Base-by-base conservation (phyloP, 1,284 basidiomycete genomes). In the Trichosporon ovoides region DNA sequence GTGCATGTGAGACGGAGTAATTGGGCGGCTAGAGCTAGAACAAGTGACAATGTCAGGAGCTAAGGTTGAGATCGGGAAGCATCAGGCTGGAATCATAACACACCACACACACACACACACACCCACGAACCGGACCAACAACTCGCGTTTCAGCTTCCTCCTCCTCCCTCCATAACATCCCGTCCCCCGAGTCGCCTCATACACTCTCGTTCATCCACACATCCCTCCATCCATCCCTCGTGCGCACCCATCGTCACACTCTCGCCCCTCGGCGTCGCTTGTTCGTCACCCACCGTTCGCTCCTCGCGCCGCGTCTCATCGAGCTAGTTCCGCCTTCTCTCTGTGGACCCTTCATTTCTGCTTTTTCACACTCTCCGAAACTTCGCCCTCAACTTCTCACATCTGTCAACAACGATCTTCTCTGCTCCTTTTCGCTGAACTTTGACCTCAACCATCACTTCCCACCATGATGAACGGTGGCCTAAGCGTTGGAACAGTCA, bases 401-500 rank as follows among this genome's bases (percentile, higher is more conserved):
- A 16, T 16, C 36, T 18, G 20, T 19, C n/a, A 12, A 24, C 33
- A n/a, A 38, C 35, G 14, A 37, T 22, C 7, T 52, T 28, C 28
- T 33, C 52, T 33, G 7, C 36, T 31, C 52, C 34, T 40, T 50
- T 19, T 14, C 22, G 14, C 46, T n/a, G 37, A 31, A 20, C 22
- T 20, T 36, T 55, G 40, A 36, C 49, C 36, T 37, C 50, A 36
- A 22, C 48, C 40, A 51, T 36, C 19, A n/a, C 40, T n/a, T 34
- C 54, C 20, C 53, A 57, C 58, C 55, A 68, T 70, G 68, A 61
- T 65, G 46, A 59, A 66, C 58, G 63, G 66, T 38, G 68, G 69
- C n/a, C 66, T 72, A 53, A 65, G 73, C 53, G 35, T 66, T 1
- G 63, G 69, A 38, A 64, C 60, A 66, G 87, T 95, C 65, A 81